Evolutionary conservation across 2,329 filamentous ascomycete genomes (phyloP).

Genomic region (Aspergillus tanneri): DNA sequence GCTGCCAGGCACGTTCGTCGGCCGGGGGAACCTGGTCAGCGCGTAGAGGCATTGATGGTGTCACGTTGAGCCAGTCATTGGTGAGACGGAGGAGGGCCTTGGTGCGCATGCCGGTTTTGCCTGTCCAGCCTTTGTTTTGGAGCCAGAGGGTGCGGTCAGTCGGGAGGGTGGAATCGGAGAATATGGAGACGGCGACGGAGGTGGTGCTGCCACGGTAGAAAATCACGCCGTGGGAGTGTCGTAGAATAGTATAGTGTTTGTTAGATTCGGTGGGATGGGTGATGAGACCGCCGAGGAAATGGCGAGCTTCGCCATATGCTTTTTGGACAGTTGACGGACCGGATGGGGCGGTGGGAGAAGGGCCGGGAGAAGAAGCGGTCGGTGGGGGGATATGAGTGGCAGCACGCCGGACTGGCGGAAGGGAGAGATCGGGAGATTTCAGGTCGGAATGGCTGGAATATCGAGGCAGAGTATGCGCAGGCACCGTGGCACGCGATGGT

Average conservation of each 20-base stretch:
- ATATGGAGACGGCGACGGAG: constrained; percentile 63
- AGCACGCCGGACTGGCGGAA: constrained; percentile 2
- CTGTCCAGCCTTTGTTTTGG: constrained; percentile 66
- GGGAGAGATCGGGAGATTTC: neutral
- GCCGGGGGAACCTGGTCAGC: constrained; percentile 52
- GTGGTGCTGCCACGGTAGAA: constrained; percentile 67
- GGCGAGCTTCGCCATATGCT: constrained; percentile 55
- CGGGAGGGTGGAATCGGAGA: constrained; percentile 59
- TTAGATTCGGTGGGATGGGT: constrained; percentile 63
- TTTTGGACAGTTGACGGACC: constrained; percentile 27
- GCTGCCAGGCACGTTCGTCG: constrained; percentile 66
- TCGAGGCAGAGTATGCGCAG: neutral
- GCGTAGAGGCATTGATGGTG: constrained; percentile 53
- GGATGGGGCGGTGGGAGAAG: neutral
- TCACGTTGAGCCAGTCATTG: constrained; percentile 66
- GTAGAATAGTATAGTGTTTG: constrained; percentile 64
- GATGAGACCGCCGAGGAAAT: constrained; percentile 65
- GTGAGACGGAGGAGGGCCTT: constrained; percentile 62
- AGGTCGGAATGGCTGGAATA: neutral
- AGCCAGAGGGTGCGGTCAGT: constrained; percentile 62
- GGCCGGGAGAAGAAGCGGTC: neutral
- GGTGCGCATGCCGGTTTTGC: constrained; percentile 66
- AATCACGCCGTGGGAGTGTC: constrained; percentile 63
- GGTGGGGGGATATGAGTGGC: constrained; percentile 3
- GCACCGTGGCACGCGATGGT: neutral